Base-by-base conservation (phyloP, 2,329 filamentous ascomycete species). In the Neonectria coccinea region DNA sequence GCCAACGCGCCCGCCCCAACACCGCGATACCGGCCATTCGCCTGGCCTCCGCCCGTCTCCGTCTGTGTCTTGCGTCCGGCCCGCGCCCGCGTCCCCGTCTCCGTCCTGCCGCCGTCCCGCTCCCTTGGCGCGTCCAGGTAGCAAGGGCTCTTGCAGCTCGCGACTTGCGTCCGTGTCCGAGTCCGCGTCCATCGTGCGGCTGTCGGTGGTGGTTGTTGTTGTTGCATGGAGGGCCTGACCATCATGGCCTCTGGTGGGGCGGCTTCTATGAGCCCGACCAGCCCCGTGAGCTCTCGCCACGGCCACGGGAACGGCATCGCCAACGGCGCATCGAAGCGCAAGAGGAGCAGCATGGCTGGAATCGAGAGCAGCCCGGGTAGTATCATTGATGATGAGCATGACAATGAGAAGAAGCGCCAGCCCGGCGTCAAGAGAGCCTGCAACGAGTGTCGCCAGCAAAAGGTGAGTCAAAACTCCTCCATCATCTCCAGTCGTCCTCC, bases 401-500 rank as follows among this genome's bases (percentile, higher is more conserved):
- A 88, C 56, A 79, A 83, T 51, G 87, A 89, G 72, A 87, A 87
- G 79, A 88, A 88, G 78, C 84, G 88, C 65, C 87, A 90, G 70
- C 89, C 89, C 27, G 89, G 89, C 59, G 89, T 91, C 53, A 93
- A 95, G 82, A 86, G 92, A 73, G 92, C 92, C 6, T 95, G 92
- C 79, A 94, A 94, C 75, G 92, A 95, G 79, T 95, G 92, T 76
- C 86, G 92, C 66, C 92, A 95, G 80, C 92, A 95, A 79, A 95
- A 95, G 84, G 92, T 93, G 81, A 85, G 82, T 84, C 76, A 69
- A 64, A 14, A 29, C 33, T 9, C 18, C 18, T 33, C 48, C n/a
- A 1, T 18, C n/a, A 20, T 20, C 14, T 5, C 29, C 22, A 20
- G 48, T 33, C 29, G 2, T 11, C 29, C n/a, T 20, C 48, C n/a